Conservation (phyloP, 257 asterid genomes). For the Nicotiana tabacum region DNA sequence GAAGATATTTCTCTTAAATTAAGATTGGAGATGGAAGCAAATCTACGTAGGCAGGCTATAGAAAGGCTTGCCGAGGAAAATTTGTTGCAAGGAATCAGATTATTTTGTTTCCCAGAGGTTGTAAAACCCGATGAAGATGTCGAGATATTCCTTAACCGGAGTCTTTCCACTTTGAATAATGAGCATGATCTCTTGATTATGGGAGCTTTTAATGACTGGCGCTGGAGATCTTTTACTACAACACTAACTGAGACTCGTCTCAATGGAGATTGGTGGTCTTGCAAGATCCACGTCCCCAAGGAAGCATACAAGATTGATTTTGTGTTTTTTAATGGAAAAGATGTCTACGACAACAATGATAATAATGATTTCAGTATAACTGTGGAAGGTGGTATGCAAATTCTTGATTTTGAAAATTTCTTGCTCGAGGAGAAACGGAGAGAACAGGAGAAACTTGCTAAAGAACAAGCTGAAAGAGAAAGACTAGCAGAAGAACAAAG, state of each 20-base stretch:
- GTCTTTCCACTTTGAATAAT: slow-evolving; percentile 68
- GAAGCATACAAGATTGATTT: slow-evolving; percentile 91
- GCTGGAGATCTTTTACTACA: slow-evolving; percentile 70
- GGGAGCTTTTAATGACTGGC: slow-evolving; percentile 94
- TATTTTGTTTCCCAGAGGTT: slow-evolving; percentile 67
- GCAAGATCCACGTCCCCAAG: slow-evolving; percentile 75
- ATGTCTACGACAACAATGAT: slow-evolving; percentile 82
- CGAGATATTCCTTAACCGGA: slow-evolving; percentile 66
- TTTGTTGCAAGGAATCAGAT: slow-evolving; percentile 51
- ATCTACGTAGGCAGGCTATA: slow-evolving; percentile 35
- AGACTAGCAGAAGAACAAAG: slow-evolving; percentile 62
- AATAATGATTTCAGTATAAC: slow-evolving; percentile 62
- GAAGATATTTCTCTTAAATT: slow-evolving; percentile 37
- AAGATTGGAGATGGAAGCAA: slow-evolving; percentile 59
- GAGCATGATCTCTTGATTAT: slow-evolving; percentile 66
- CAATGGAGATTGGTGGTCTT: slow-evolving; percentile 92
- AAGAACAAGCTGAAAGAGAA: slow-evolving; percentile 74
- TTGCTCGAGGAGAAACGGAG: slow-evolving; percentile 83
- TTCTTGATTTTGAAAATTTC: slow-evolving; percentile 70
- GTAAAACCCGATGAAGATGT: slow-evolving; percentile 72
- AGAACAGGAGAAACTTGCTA: slow-evolving; percentile 63
- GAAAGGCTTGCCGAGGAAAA: slow-evolving; percentile 68
- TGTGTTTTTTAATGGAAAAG: slow-evolving; percentile 79
- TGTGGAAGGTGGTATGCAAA: slow-evolving; percentile 77
- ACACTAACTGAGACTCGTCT: slow-evolving; percentile 64